phyloP scores from a whole-genome alignment of 1,139 yeast genomes.

The Saccharomyces uvarum region DNA sequence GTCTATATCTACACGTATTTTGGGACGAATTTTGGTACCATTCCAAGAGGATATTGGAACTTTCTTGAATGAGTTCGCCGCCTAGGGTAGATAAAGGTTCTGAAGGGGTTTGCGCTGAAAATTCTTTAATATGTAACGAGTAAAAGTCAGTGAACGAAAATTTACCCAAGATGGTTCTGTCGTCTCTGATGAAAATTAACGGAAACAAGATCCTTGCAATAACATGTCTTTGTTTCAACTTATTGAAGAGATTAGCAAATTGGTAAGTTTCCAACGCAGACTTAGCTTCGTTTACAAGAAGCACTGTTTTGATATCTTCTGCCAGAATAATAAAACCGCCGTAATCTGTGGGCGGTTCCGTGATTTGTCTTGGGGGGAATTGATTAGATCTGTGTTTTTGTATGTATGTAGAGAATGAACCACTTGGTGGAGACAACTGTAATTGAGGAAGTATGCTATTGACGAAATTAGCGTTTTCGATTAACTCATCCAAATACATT shows the following conservation, averaged over 20 bases:
- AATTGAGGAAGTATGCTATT: neutral
- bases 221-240: constrained; percentile 38
- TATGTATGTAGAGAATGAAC: constrained; percentile 45
- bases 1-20: constrained; percentile 80
- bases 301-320: constrained; percentile 33
- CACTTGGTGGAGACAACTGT: constrained; percentile 29
- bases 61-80: constrained; percentile 14
- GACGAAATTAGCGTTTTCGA: constrained; percentile 6
- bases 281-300: constrained; percentile 35
- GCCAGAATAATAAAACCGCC: constrained; percentile 24
- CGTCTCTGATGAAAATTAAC: constrained; percentile 52
- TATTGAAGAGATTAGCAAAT: constrained; percentile 31
- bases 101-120: constrained; percentile 17
- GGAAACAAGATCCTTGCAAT: constrained; percentile 57
- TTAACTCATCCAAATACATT: constrained; percentile 10
- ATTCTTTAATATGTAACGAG: constrained; percentile 28
- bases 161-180: constrained; percentile 44
- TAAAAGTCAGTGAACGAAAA: constrained; percentile 28
- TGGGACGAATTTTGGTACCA: constrained; percentile 52
- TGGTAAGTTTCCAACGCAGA: constrained; percentile 27
- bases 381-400: constrained; percentile 49
- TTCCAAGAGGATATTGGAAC: constrained; percentile 42
- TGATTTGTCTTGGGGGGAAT: constrained; percentile 47
- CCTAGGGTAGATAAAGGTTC: constrained; percentile 1
- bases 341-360: constrained; percentile 28